Base-by-base conservation (phyloP, 352 stramenopile species). In the Phytophthora kernoviae region DNA sequence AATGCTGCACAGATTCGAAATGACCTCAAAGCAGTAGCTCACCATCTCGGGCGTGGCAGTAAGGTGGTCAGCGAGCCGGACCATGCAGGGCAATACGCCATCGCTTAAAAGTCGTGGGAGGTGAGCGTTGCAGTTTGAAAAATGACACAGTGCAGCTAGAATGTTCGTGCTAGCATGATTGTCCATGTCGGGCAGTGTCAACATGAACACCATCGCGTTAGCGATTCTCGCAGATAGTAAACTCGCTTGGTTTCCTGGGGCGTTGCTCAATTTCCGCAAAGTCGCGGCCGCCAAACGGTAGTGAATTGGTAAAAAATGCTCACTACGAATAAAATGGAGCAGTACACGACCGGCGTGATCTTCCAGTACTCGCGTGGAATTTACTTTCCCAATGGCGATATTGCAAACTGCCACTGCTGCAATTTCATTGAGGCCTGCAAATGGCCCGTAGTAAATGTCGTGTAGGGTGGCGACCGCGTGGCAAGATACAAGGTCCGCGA, bases 1-100 rank as follows among this genome's bases (percentile, higher is more conserved):
- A 26, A 81, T 55, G 1, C 68, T 73, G 43, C 84, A 91, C 4
- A 91, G 36, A 32, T 89, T 89, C 10, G 84, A 89, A 26, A 92
- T 73, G 17, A 93, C 74, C 53, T 89, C 80, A 50, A 93, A 93
- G 62, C 79, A 91, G 37, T 74, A 69, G n/a, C 17, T 58, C 0
- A 81, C 56, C 9, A 90, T 60, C 30, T 84, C 72, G 11, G 34
- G 20, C 26, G 62, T 65, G 27, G 59, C 41, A 2, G 49, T 44
- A 0, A 52, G 45, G 1, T 54, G 46, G 6, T 90, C 82, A 24
- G 74, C 77, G 21, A 93, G 58, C 11, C 54, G 50, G 5, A 91
- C 70, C 9, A 91, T 63, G 18, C 70, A 78, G 1, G 79, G 58
- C 27, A 93, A 55, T 8, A 86, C 65, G 0, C 79, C 80, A 36